Evolutionary conservation across 345 rosid species (phyloP), one percentile per base, ranked within the genome.

Genomic region (Gossypium anomalum): DNA sequence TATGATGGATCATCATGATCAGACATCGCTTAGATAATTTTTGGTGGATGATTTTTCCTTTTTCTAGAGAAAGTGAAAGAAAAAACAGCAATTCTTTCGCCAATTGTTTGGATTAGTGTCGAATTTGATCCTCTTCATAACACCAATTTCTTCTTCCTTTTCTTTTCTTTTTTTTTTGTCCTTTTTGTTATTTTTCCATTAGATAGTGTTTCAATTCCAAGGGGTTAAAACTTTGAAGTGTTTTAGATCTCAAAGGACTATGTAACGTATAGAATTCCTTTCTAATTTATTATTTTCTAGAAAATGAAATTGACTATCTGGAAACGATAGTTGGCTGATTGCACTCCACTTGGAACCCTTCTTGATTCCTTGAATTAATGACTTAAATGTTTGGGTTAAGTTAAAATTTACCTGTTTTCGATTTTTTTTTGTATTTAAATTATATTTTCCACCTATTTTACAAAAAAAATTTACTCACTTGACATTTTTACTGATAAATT

Each of bases 201-300:
- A 20, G 38, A 19, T 45, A 45, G 55, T n/a, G 17, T 44, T 44
- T 58, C 63, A 58, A 23, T 59, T 59, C 4, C 27, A 10, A 64
- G 7, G 1, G 23, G 48, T 45, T 11, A n/a, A 15, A 19, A 23
- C 15, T 23, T 61, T 41, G 3, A 23, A 69, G 59, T 69, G 25
- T 11, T 29, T n/a, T 27, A 70, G 73, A 52, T 70, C 73, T 52
- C 60, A 29, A 29, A 52, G 60, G 73, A 70, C 29, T n/a, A 60
- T 29, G 10, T 52, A 52, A 34, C 73, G 60, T 51, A 27, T 51
- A 12, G 27, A 52, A 70, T 70, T 69, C 72, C 23, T 69, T 69
- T 7, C 16, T 69, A 51, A 15, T 57, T 56, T 19, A 19, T 23
- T 55, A 29, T n/a, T 55, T 55, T 55, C 2, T 2, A 19, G 11